Conservation (phyloP, 1,139 yeast genomes). For the Pichia sp. region DNA sequence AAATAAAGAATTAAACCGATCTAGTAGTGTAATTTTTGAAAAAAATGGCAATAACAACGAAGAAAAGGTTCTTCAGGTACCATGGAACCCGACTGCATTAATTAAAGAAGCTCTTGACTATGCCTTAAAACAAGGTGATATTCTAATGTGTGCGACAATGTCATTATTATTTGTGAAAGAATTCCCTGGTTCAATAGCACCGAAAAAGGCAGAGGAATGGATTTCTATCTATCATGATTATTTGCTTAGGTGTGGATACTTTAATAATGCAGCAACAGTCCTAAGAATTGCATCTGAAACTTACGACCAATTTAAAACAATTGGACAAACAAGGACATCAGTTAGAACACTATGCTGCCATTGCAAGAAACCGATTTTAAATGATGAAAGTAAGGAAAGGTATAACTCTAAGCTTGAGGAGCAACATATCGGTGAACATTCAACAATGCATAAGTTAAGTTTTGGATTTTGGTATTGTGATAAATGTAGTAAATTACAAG, state of each 20-base stretch:
- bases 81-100: slow-evolving; percentile 43
- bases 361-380: slow-evolving; percentile 59
- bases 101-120: slow-evolving; percentile 45
- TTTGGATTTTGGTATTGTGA: slow-evolving; percentile 86
- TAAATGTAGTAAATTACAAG: slow-evolving; percentile 52
- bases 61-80: slow-evolving; percentile 25
- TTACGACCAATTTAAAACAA: slow-evolving; percentile 37
- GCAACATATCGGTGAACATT: background rate
- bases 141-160: slow-evolving; percentile 55
- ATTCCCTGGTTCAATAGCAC: slow-evolving; percentile 30
- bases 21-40: background rate
- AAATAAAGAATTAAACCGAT: background rate
- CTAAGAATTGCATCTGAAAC: slow-evolving; percentile 41
- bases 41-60: background rate
- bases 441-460: slow-evolving; percentile 17
- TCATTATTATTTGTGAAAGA: slow-evolving; percentile 48
- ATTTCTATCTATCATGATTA: slow-evolving; percentile 51
- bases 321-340: slow-evolving; percentile 49
- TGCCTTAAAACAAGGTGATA: slow-evolving; percentile 58
- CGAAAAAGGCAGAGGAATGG: slow-evolving; percentile 44
- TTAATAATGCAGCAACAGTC: slow-evolving; percentile 53
- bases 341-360: slow-evolving; percentile 61
- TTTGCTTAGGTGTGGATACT: slow-evolving; percentile 47
- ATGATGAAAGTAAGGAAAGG: slow-evolving; percentile 50
- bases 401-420: slow-evolving; percentile 23